Base-by-base conservation (phyloP, 2,329 filamentous ascomycete genomes). In the Epicoccum nigrum region DNA sequence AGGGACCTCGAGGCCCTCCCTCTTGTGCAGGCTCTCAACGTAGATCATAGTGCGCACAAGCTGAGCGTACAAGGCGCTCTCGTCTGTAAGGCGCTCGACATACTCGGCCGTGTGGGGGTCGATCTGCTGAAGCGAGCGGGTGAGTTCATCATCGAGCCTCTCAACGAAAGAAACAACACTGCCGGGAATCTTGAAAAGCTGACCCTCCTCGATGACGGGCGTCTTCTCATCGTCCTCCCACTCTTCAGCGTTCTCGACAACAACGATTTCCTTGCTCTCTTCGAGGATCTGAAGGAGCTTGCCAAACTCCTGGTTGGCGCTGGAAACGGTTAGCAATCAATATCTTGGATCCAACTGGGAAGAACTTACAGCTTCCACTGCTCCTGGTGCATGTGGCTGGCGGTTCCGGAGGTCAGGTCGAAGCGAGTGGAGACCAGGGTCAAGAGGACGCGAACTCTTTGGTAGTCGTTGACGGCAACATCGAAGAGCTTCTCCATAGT, bases 191-290 rank as follows among this genome's bases (percentile, higher is more conserved):
- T 89, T 92, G 82, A 96, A 89, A 71, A 93, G 84, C 73, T 96
- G 87, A 57, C 86, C 90, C 17, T 82, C 75, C 50, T 83, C 84
- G 62, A 93, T 80, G 25, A 82, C 81, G 12, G 94, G 94, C 32
- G 86, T 83, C 81, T 97, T 97, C 67, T 99, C 95, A 63, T 99
- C 95, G 68, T 99, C 94, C 64, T 99, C 94, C 94, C 94, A 97
- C 77, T 99, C 94, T 73, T 99, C 94, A 17, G 91, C 94, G 62
- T 85, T 87, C 78, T 99, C 94, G 19, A 94, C 81, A 39, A 99
- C 90, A 43, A 97, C 81, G 71, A 93, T 89, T 59, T 94, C 86
- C 55, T 82, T 81, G 77, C 90, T 90, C 54, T 83, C 76, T 74
- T 96, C 90, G 32, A 99, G 86, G 15, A 92, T 86, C 55, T 86